Evolutionary conservation across 306 rosid species (phyloP), one percentile per base, ranked within the genome.

Genomic region (Psophocarpus tetragonolobus): DNA sequence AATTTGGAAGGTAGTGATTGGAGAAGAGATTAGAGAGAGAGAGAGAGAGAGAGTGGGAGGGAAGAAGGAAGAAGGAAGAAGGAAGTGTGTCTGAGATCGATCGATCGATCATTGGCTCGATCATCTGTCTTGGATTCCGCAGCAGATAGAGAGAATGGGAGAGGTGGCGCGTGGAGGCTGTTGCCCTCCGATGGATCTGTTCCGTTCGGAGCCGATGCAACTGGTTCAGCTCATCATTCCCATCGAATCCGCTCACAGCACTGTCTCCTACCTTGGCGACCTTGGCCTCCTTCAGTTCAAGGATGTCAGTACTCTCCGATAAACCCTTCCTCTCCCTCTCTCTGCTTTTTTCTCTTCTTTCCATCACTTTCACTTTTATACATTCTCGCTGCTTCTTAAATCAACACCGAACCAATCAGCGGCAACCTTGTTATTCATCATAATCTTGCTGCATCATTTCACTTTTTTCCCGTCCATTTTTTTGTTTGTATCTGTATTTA

Each of bases 191-290:
- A 92, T 92, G 99, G 93, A 92, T 91, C 98, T 96, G 66, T 88
- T 96, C 88, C 87, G 99, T 80, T 96, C 99, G 67, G 99, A 96
- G 90, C 81, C 98, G 77, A 96, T 96, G 99, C 99, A 96, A 71
- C 94, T 96, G 7, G 87, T 96, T 71, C 99, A 92, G 88, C 92
- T 96, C 87, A 96, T 96, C 90, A 86, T 96, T 63, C 99, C 99
- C 54, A 88, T 92, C 56, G 99, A 96, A 87, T 88, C 98, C 35
- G 92, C 99, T 73, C 99, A 92, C 60, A 82, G 73, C 81, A 89
- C 99, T 57, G 89, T 90, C 84, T 88, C 99, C 8, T 96, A 92
- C 63, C 96, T 96, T 75, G 99, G 98, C n/a, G 96, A 92, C 85
- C 91, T 96, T 53, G 97, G 94, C 79, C 99, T 89, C 36, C 87